phyloP scores from a whole-genome alignment of 441 rosid genomes.

The Pelargonium cotyledonis region DNA sequence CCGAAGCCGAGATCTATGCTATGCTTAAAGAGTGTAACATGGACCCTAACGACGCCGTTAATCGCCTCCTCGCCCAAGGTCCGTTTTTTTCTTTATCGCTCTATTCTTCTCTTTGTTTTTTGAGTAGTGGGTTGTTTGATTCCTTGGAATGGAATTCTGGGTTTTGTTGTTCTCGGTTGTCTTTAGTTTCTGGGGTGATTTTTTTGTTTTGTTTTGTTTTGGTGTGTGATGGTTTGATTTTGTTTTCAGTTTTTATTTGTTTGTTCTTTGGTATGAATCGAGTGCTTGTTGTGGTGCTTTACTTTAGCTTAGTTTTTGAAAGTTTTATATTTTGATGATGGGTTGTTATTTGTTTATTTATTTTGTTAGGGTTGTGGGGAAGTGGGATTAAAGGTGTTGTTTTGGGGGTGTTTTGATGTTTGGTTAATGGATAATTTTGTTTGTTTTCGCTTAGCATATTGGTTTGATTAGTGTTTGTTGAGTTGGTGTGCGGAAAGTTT shows the following conservation, averaged over 20 bases:
- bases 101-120: background rate
- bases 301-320: background rate
- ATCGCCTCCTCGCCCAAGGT: constrained; percentile 93
- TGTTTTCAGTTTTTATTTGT: background rate
- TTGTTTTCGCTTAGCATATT: background rate
- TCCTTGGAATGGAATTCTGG: background rate
- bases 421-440: background rate
- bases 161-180: background rate
- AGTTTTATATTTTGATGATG: background rate
- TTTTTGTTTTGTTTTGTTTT: background rate
- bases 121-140: background rate
- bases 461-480: background rate
- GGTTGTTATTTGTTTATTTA: background rate
- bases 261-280: background rate
- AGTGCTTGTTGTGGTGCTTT: background rate
- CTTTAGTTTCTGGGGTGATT: background rate
- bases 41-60: constrained; percentile 99
- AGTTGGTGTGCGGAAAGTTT: background rate
- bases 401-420: too few relatives aligned
- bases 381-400: background rate
- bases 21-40: constrained; percentile 91
- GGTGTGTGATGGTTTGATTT: background rate
- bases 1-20: constrained; percentile 90
- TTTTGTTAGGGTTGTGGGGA: background rate
- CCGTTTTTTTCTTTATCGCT: constrained; percentile 7